Evolutionary conservation across 73 alveolate species (phyloP), one percentile per base, ranked within the genome.

Genomic region (Tetrahymena elliotti): DNA sequence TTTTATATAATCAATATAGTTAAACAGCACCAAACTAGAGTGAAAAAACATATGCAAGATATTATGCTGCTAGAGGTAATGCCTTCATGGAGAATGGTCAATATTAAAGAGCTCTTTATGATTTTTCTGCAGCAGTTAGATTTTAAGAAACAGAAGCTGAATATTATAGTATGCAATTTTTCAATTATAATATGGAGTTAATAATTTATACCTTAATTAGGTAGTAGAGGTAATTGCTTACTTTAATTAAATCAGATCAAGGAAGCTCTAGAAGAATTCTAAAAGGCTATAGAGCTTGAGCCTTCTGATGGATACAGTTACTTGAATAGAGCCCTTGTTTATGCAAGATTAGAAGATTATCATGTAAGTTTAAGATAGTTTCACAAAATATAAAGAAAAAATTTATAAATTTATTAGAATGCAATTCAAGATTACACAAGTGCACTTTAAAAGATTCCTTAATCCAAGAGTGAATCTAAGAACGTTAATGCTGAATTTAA

Each of bases 301-400:
- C 93, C 95, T 20, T 38, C 96, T 12, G 97, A 97, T 92, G 99
- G 99, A 11, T 95, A 84, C 93, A 95, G 96, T 93, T 97, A 84
- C 54, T 97, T 96, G 95, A 96, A 95, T 88, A 94, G 99, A 96
- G 99, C 99, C 13, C 38, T 97, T 52, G 99, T 98, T 38, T 98
- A 97, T 95, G 95, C 97, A 12, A 95, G 97, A 93, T 93, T 97
- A 84, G 98, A 97, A 47, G 93, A 96, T 34, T 94, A 94, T 34
- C 93, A 94, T 37, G 93, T 84, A 84, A 33, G n/a, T 2, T 18
- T 0, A 47, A 4, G 20, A 18, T 47, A 18, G 13, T 12, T 47
- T 5, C 3, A 27, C 20, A 18, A 47, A 47, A 47, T 2, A 0
- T 47, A 47, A 4, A 12, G 82, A 18, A 10, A 83, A 83, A 11